A percentile compares a stretch with the other conserved stretches of the same genome.
These are phyloP conservation scores for Magnolia officinalis DNA, from an alignment of 164 flowering plant genomes.

Conservation along the genomic window DNA sequence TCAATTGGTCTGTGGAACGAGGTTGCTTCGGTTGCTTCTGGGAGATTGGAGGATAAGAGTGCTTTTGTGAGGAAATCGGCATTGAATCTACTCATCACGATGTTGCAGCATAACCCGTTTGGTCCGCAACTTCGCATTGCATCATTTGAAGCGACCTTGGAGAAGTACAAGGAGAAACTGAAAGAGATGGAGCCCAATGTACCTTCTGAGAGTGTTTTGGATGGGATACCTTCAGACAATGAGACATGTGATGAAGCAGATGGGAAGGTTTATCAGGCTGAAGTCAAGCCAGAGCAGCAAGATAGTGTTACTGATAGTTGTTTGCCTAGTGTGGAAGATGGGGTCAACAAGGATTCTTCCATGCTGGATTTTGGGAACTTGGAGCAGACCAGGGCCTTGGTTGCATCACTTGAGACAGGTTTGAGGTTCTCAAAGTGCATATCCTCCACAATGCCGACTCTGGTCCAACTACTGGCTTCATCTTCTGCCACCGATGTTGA, in stretches of 20 bases:
- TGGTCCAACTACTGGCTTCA: constrained; percentile 97
- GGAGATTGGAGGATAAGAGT: constrained; percentile 93
- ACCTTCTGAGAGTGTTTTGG: constrained; percentile 31
- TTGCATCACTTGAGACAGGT: constrained; percentile 97
- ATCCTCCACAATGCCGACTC: constrained; percentile 73
- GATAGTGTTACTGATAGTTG: constrained; percentile 74
- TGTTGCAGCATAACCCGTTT: constrained; percentile 98
- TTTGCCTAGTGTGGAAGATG: constrained; percentile 38
- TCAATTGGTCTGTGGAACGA: constrained; percentile 97
- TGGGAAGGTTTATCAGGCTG: constrained; percentile 41
- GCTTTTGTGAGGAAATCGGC: constrained; percentile 97
- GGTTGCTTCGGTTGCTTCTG: constrained; percentile 83
- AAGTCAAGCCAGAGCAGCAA: constrained; percentile 8
- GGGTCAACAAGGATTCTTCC: constrained; percentile 33
- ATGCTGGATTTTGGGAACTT: constrained; percentile 80
- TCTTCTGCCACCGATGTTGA: constrained; percentile 94
- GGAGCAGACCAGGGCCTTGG: constrained; percentile 90
- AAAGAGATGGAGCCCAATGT: constrained; percentile 50
- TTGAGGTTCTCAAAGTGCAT: constrained; percentile 80
- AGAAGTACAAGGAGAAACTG: constrained; percentile 76
- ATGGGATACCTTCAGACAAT: constrained; percentile 39
- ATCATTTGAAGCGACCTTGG: constrained; percentile 88
- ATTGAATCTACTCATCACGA: constrained; percentile 72
- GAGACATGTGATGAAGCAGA: constrained; percentile 33
- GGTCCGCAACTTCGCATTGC: constrained; percentile 87